Evolutionary conservation across 1,284 basidiomycete species (phyloP).

Genomic region (Malassezia vespertilionis): DNA sequence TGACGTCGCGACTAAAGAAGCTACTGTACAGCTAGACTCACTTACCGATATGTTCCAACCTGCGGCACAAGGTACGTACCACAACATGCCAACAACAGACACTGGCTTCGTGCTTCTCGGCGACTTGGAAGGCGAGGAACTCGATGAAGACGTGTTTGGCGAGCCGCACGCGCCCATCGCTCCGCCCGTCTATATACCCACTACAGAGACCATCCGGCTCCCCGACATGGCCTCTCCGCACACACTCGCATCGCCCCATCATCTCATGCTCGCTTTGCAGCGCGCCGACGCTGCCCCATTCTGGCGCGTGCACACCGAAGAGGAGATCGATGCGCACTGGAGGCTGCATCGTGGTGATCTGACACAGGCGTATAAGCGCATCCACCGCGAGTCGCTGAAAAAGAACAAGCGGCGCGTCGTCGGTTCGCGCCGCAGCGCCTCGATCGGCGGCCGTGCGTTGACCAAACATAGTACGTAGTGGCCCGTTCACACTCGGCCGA

Average conservation of each 20-base stretch:
- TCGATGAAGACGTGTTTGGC: conserved; percentile 15
- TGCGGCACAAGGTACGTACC: conserved; percentile 20
- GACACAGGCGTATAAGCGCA: conserved; percentile 30
- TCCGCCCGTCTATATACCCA: background rate
- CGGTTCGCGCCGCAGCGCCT: conserved; percentile 10
- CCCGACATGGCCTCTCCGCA: conserved; percentile 1
- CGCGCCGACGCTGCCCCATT: conserved; percentile 19
- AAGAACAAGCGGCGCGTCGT: conserved; percentile 20
- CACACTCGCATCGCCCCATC: no score
- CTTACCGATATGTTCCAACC: conserved; percentile 43
- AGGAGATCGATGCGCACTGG: conserved; percentile 25
- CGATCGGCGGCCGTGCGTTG: background rate
- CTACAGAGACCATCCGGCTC: background rate
- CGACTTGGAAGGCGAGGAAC: conserved; percentile 24
- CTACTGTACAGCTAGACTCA: no score
- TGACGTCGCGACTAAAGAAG: no score
- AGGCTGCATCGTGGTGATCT: conserved; percentile 19
- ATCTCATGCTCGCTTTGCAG: background rate
- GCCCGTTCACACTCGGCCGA: conserved; percentile 9
- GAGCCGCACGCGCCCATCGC: background rate
- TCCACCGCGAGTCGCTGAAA: conserved; percentile 36
- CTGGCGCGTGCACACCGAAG: conserved; percentile 18
- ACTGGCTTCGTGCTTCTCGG: conserved; percentile 34
- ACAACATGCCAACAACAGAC: background rate
- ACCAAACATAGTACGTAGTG: background rate